Evolutionary conservation across 257 asterid species (phyloP), one percentile per base, ranked within the genome.

Genomic region (Verbena officinalis): DNA sequence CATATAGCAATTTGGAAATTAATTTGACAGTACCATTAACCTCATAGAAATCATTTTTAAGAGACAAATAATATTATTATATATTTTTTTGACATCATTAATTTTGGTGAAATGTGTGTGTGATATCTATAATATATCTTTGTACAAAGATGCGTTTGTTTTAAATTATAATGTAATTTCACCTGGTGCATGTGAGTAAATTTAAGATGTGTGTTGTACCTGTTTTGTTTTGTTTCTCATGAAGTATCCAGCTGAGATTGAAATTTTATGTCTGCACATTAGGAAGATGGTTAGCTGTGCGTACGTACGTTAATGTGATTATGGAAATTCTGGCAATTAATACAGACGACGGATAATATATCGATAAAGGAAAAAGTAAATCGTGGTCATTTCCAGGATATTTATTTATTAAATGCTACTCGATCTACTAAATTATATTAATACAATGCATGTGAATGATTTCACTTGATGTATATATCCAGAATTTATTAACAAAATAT

Each of bases 321-420:
- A 34, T n/a, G 55, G 36, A 59, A 59, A 53, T 73, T 68, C 45
- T 20, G n/a, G 72, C 71, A 76, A 55, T 71, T 55, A 67, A 76
- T 61, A 22, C 48, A 50, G 15, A 23, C 15, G 15, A 23, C 15
- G 62, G 75, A 50, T 42, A 42, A 42, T 46, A 50, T 53, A n/a
- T 23, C 1, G 42, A 62, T 17, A 62, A 57, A 49, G 62, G 52
- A 33, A 14, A 8, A 15, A 19, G n/a, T 55, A 62, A 45, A 43
- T 36, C 62, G 43, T 53, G 50, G 24, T 27, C 56, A 58, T 68
- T 67, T 64, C 23, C 55, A 68, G 58, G 64, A n/a, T n/a, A n/a
- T n/a, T n/a, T 56, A 55, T 55, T 54, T 69, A 60, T 51, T 60
- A 62, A 66, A 54, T 61, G 50, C 49, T 20, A 22, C 30, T 57